Base-by-base conservation (phyloP, 345 rosid genomes). In the Nephelium lappaceum region DNA sequence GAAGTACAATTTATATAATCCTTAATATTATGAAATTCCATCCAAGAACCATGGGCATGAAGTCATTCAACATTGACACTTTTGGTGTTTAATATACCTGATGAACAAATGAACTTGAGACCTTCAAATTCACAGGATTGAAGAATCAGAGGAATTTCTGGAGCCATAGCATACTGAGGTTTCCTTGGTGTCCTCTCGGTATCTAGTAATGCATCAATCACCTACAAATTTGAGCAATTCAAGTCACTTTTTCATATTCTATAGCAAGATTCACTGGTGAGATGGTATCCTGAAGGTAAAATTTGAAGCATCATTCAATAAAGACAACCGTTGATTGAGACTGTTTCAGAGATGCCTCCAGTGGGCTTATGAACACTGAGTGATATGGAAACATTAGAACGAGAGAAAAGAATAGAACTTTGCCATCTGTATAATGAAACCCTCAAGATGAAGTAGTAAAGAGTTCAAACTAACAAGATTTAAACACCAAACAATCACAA, bases 61-160 rank as follows among this genome's bases (percentile, higher is more conserved):
- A 49, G 4, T 49, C 2, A 3, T 6, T 36, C 63, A 47, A 69
- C 11, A 45, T 42, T 45, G 12, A 31, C 14, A 36, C n/a, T 53
- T 24, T 55, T 66, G n/a, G 31, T 68, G 55, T 76, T 62, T 69
- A 47, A 81, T 69, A 76, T 87, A 94, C 99, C 97, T 88, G 88
- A 67, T 77, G 98, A 90, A 78, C 97, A 95, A 39, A 74, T 80
- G 87, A 93, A 94, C 68, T 87, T 71, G 71, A 93, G 90, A 77
- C 82, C 87, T 82, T 91, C 87, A 75, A 94, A 94, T 71, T 92
- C 91, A 83, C 97, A 95, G 77, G 92, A 81, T 51, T 82, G 87
- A 81, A 95, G 97, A 79, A 92, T 89, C 88, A 95, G 81, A 12
- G 98, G 99, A 67, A 85, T 83, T 81, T 93, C 99, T 5, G 95